A percentile compares a stretch with the other conserved stretches of the same genome.
Evolutionary conservation across 208 protist species (phyloP).

Genomic region (Porcisia deanei): DNA sequence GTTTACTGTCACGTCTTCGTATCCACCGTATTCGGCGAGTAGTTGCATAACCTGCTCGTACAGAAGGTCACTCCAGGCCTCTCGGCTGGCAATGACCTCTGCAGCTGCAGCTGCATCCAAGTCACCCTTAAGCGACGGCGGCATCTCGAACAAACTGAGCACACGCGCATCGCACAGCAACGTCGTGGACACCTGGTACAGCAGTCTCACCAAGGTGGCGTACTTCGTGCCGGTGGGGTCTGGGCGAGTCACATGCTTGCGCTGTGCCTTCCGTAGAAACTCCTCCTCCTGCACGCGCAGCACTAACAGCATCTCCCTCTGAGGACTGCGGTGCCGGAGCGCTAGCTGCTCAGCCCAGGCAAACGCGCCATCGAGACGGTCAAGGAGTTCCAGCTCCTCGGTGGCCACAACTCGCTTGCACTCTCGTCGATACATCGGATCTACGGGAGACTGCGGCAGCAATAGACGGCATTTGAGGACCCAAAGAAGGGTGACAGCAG

Average conservation of each 20-base stretch:
- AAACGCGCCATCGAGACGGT: constrained; percentile 62
- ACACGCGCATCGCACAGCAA: constrained; percentile 76
- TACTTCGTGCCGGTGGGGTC: constrained; percentile 71
- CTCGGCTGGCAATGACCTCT: constrained; percentile 27
- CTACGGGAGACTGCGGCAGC: constrained; percentile 74
- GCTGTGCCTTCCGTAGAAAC: constrained; percentile 28
- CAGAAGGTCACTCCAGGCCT: constrained; percentile 75
- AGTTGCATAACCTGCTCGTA: constrained; percentile 73
- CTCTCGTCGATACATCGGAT: constrained; percentile 74
- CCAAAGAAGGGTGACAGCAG: constrained; percentile 57
- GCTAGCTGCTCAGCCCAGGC: constrained; percentile 55
- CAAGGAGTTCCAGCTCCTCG: constrained; percentile 46
- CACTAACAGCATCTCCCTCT: constrained; percentile 34
- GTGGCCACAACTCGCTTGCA: constrained; percentile 44
- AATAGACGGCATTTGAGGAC: constrained; percentile 82
- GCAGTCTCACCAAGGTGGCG: constrained; percentile 61
- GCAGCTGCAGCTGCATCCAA: constrained; percentile 14
- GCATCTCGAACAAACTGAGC: constrained; percentile 27
- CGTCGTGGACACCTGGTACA: constrained; percentile 68
- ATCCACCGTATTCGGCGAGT: constrained; percentile 74
- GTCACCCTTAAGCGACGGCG: background rate
- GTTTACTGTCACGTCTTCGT: constrained; percentile 87
- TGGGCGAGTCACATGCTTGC: constrained; percentile 54
- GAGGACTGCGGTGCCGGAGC: constrained; percentile 49
- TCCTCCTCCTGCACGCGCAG: constrained; percentile 46